phyloP scores from a whole-genome alignment of 345 rosid species.

The Hibiscus mutabilis region DNA sequence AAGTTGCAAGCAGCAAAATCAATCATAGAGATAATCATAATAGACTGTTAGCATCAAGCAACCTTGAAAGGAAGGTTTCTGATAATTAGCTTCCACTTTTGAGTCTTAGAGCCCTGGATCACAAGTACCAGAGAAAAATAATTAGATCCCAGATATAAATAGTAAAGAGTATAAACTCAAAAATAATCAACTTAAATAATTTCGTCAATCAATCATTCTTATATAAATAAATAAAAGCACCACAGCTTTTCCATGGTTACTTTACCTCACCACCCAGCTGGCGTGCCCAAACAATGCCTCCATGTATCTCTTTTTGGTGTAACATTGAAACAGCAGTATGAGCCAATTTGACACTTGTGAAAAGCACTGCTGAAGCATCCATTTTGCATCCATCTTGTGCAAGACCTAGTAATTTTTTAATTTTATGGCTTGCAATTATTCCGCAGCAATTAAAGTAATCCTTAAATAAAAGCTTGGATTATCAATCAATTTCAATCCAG shows the following conservation, averaged over 20 bases:
- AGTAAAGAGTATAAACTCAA: neutral
- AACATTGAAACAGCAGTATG: conserved; percentile 47
- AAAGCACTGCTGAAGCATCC: conserved; percentile 84
- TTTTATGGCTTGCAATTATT: neutral
- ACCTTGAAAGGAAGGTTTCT: conserved; percentile 96
- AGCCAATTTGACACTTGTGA: conserved; percentile 72
- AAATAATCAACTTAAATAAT: neutral
- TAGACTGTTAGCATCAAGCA: conserved; percentile 9
- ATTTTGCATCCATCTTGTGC: conserved; percentile 83
- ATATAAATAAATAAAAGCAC: neutral
- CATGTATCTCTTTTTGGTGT: conserved; percentile 66
- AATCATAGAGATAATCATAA: neutral
- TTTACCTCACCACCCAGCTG: conserved; percentile 97
- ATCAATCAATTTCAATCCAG: neutral
- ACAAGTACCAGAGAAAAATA: conserved; percentile 13
- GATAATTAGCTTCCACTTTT: conserved; percentile 89
- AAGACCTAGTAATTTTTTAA: conserved; percentile 49
- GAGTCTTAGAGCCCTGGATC: conserved; percentile 82
- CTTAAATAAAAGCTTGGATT: neutral
- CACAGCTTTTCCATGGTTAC: neutral
- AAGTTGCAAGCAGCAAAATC: conserved; percentile 1
- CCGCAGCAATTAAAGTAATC: conserved; percentile 5
- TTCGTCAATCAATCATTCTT: neutral
- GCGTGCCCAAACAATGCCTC: conserved; percentile 78
- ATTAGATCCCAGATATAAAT: neutral